A percentile compares a stretch with the other conserved stretches of the same genome.
These are phyloP conservation scores for Amphibolis antarctica DNA, from an alignment of 106 monocot species.

Conservation along the genomic window DNA sequence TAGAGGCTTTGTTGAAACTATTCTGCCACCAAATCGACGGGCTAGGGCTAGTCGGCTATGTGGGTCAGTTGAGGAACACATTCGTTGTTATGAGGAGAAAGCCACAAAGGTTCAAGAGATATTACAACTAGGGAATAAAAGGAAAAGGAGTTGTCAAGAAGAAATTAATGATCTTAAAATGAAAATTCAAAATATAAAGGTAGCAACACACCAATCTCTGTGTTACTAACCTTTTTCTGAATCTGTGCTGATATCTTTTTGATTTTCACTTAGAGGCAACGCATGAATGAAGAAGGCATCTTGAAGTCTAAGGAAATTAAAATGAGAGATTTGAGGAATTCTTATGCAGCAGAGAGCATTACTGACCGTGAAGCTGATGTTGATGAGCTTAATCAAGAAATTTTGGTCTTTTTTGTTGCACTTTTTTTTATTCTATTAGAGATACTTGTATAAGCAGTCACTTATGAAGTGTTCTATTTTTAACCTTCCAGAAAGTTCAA, in stretches of 20 bases:
- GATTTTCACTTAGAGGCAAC: slow-evolving; percentile 40
- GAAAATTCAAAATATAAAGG: slow-evolving; percentile 51
- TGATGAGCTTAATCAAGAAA: slow-evolving; percentile 69
- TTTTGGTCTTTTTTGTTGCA: slow-evolving; percentile 34
- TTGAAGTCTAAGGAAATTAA: slow-evolving; percentile 41
- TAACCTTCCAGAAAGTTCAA: slow-evolving; percentile 42
- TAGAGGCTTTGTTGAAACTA: slow-evolving; percentile 74
- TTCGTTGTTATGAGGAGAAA: slow-evolving; percentile 36
- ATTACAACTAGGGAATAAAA: slow-evolving; percentile 36
- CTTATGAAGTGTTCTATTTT: not conserved
- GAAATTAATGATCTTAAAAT: slow-evolving; percentile 29
- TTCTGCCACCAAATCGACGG: slow-evolving; percentile 62
- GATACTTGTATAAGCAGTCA: not conserved
- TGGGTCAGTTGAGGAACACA: slow-evolving; percentile 65
- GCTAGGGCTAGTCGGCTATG: slow-evolving; percentile 51
- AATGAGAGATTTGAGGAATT: slow-evolving; percentile 39
- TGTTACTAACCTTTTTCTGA: not conserved
- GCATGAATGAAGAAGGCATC: slow-evolving; percentile 35
- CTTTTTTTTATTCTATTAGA: not conserved
- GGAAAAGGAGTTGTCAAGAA: slow-evolving; percentile 48
- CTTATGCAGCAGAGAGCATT: slow-evolving; percentile 37
- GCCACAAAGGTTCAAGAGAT: slow-evolving; percentile 26
- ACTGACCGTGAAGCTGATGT: slow-evolving; percentile 24
- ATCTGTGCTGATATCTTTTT: not conserved
- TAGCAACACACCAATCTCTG: slow-evolving; percentile 8